Base-by-base conservation (phyloP, 2,329 filamentous ascomycete genomes). In the Penicillium sp. region DNA sequence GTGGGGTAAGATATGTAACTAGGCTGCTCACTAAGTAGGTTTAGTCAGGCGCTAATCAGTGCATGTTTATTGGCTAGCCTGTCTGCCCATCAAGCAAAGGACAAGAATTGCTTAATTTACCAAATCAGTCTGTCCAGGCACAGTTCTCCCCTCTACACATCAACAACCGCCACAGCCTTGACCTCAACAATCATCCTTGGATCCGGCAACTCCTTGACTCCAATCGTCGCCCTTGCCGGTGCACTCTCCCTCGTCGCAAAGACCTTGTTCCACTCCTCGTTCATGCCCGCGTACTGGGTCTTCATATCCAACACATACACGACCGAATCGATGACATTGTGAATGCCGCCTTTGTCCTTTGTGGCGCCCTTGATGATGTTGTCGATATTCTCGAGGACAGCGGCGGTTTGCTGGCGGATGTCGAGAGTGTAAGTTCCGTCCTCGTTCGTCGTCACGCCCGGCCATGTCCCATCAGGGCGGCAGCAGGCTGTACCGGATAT, bases 191-290 rank as follows among this genome's bases (percentile, higher is more conserved):
- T 11, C 31, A 35, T 35, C 31, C 31, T 35, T 4, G 31, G 4
- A 35, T 35, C 31, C 4, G 31, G 31, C 31, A 35, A 35, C 31
- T 35, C 31, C 31, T 35, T 35, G 2, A 35, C 31, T 35, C 31
- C 31, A 35, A 35, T 35, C 31, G 31, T 35, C 31, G 31, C 31
- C 31, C 31, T 35, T 47, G 56, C 56, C n/a, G 79, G 79, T 1
- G 79, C 79, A 56, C 66, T 70, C 1, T 64, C 70, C 7, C 77
- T 72, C 35, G 74, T 72, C 15, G 71, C 30, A 62, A 78, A 82
- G 7, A 81, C 72, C 66, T 79, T 78, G 63, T 82, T 82, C 80
- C 79, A 82, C 65, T 79, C 79, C 65, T 80, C 79, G 55, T 82
- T 81, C 79, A 81, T 81, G 17, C 75, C 79, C 5, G 72, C 71